These are phyloP conservation scores for Pichia sp. DNA, from an alignment of 1,139 yeast species.

Conservation along the genomic window DNA sequence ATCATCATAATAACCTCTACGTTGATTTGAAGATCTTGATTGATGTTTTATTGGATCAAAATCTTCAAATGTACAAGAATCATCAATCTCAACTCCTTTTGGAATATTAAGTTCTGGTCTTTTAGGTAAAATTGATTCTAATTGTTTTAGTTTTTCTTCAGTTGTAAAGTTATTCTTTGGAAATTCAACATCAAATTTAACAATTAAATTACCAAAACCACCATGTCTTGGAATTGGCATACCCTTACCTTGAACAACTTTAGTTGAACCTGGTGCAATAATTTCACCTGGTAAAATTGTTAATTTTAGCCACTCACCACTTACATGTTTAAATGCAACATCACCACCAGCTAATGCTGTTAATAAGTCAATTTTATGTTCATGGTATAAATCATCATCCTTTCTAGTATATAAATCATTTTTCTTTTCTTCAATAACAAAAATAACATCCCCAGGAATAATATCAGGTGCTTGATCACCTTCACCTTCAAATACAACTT, in stretches of 20 bases:
- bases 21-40: conserved; percentile 34
- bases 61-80: conserved; percentile 60
- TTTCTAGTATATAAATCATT: conserved; percentile 78
- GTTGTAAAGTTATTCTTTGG: conserved; percentile 57
- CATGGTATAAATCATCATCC: conserved; percentile 82
- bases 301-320: conserved; percentile 84
- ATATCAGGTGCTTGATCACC: conserved; percentile 97
- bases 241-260: conserved; percentile 90
- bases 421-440: conserved; percentile 83
- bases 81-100: conserved; percentile 67
- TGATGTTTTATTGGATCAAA: conserved; percentile 55
- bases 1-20: conserved; percentile 47
- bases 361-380: conserved; percentile 82
- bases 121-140: conserved; percentile 63
- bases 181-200: conserved; percentile 68
- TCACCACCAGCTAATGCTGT: conserved; percentile 97
- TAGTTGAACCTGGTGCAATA: conserved; percentile 74
- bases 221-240: conserved; percentile 84
- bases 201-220: conserved; percentile 66
- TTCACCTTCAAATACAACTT: conserved; percentile 86
- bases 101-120: conserved; percentile 54
- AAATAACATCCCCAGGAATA: conserved; percentile 94
- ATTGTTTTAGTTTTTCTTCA: conserved; percentile 60
- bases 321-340: conserved; percentile 75
- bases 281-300: conserved; percentile 88